phyloP scores from a whole-genome alignment of 306 rosid genomes.

The Potentilla sterilis region DNA sequence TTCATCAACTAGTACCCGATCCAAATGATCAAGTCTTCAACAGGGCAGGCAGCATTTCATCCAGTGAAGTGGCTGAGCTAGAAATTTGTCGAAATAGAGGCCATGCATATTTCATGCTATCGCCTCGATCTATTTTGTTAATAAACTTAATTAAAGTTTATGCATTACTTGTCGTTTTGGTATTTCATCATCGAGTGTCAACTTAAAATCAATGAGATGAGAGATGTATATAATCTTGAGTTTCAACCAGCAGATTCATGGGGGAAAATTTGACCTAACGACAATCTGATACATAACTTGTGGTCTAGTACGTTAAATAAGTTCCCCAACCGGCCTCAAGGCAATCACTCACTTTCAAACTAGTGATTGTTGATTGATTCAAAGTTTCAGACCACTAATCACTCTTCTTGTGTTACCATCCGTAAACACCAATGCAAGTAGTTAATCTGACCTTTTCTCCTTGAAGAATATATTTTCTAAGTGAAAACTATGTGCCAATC shows the following conservation, averaged over 20 bases:
- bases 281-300: background rate
- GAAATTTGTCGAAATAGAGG: too few species aligned
- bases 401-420: background rate
- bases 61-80: too few species aligned
- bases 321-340: constrained; percentile 5
- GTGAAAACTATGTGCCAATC: background rate
- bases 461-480: background rate
- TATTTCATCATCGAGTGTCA: too few species aligned
- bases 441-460: background rate
- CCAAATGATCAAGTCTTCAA: background rate
- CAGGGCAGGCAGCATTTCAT: background rate
- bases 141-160: too few species aligned
- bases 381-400: background rate
- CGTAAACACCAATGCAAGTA: background rate
- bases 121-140: too few species aligned
- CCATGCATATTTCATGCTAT: too few species aligned
- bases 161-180: too few species aligned
- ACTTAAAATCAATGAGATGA: background rate
- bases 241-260: background rate
- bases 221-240: background rate
- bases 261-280: background rate
- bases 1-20: background rate
- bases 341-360: background rate
- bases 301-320: background rate
- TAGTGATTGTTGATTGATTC: background rate